Base-by-base conservation (phyloP, 2,329 filamentous ascomycete species). In the Venturia carpophila region DNA sequence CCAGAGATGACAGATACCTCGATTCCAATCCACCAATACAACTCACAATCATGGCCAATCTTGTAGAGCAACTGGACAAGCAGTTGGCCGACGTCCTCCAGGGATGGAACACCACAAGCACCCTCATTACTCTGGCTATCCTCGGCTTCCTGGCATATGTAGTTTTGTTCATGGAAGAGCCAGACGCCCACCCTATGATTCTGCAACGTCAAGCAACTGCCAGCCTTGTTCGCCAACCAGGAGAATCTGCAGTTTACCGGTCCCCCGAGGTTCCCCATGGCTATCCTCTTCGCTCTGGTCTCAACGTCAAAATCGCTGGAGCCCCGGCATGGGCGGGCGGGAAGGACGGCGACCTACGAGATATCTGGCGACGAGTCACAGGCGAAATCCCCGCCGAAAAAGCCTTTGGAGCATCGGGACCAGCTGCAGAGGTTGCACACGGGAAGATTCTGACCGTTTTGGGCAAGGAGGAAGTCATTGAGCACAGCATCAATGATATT, bases 181-280 rank as follows among this genome's bases (percentile, higher is more conserved):
- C 94, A 6, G 94, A 99, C 78, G 89, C 89, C 5, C 94, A 97
- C 76, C 93, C 94, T 42, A 87, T 96, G 76, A 84, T 97, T 60
- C 87, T 99, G 37, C 90, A 90, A 65, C 86, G 93, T 64, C 94
- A 97, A 80, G 85, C 91, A 2, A 82, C 87, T 68, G 83, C 89
- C 62, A 89, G 91, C 10, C 85, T 87, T 15, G 89, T 97, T 64
- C 85, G 94, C 70, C 87, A 93, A 70, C 85, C 89, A 66, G 89
- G 90, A 69, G 90, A 97, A 76, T 96, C 91, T 49, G 87, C 94
- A 60, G 79, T 91, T 67, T 96, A 93, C 76, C 84, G 94, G 66
- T 90, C 89, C n/a, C 85, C 90, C 66, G 88, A 91, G 67, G 87
- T 88, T 7, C 92, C 93, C 24, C 89, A 95, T 77, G 91, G 92